Base-by-base conservation (phyloP, 2,329 filamentous ascomycete species). In the Paecilomyces sp. region DNA sequence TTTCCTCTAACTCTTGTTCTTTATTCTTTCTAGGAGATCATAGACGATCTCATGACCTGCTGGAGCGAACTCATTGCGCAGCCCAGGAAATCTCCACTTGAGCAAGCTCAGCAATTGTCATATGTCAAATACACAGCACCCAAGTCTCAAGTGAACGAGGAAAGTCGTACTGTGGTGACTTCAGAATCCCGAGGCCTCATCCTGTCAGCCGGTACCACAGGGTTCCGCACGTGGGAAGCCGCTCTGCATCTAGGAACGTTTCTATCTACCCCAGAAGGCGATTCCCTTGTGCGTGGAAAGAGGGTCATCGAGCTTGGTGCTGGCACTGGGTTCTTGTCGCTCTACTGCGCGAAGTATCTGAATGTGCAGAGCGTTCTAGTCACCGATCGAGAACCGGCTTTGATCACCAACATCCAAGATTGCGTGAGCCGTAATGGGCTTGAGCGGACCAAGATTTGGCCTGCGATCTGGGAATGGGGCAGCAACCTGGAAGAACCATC, bases 21-120 rank as follows among this genome's bases (percentile, higher is more conserved):
- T 57, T 22, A 54, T 63, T 76, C 13, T 8, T 47, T 47, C 41
- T 47, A 97, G 92, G 91, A 88, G 73, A 87, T 96, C 54, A 91
- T 88, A 62, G 90, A 96, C 74, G 82, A 88, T 73, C 83, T 97
- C 67, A 90, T 93, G 83, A 80, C 80, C 58, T 79, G 81, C 41
- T 81, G 95, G 65, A 85, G 87, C 58, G 74, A 80, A 61, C 80
- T 94, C 25, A 80, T 95, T 60, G 79, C 82, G 22, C 79, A 82
- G 31, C 84, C 85, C 15, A 75, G 89, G 15, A 85, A 84, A n/a
- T 81, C 86, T 22, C 86, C 91, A 69, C 72, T 82, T 28, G 77
- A 81, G 47, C 83, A 87, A 59, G 89, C 85, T 25, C 90, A 92
- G 74, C 71, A 86, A 67, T 89, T 89, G 70, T 85, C 85, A 33